These are phyloP conservation scores for Ustilago nuda DNA, from an alignment of 1,284 basidiomycete genomes.

Conservation along the genomic window DNA sequence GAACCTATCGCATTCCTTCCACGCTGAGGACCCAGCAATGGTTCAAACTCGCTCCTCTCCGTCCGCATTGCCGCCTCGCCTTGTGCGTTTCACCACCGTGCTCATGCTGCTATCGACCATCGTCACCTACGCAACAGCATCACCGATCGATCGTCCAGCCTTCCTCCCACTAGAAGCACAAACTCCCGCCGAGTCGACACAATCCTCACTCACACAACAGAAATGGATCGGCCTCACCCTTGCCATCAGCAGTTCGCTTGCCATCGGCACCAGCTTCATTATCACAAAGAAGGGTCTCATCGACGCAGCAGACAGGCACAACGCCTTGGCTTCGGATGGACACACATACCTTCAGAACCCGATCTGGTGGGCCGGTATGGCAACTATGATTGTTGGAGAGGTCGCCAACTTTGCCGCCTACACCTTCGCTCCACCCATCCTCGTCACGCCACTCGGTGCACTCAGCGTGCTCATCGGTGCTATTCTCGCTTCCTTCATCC, in stretches of 20 bases:
- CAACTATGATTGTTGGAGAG: conserved; percentile 74
- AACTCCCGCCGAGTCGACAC: conserved; percentile 29
- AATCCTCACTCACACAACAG: conserved; percentile 60
- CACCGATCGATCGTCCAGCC: conserved; percentile 36
- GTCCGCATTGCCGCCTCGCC: conserved; percentile 23
- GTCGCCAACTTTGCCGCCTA: conserved; percentile 99
- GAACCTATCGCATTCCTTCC: background rate
- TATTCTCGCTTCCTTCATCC: conserved; percentile 85
- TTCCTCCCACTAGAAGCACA: conserved; percentile 46
- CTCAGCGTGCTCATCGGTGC: conserved; percentile 90
- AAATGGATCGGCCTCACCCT: conserved; percentile 68
- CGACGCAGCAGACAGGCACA: conserved; percentile 63
- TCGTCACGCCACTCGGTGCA: conserved; percentile 95
- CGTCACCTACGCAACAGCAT: conserved; percentile 23
- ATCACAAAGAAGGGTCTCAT: conserved; percentile 69
- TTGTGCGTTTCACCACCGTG: conserved; percentile 26
- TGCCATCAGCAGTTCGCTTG: conserved; percentile 65
- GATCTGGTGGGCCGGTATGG: conserved; percentile 98
- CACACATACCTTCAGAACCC: conserved; percentile 85
- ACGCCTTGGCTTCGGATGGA: conserved; percentile 65
- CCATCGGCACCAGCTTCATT: conserved; percentile 69
- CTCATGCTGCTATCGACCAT: conserved; percentile 29
- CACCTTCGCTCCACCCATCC: conserved; percentile 95
- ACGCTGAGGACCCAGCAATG: conserved; percentile 3
- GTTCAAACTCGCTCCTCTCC: background rate